Evolutionary conservation across 768 basidiomycete genomes (phyloP).

Genomic region (Kwoniella newhampshirensis): DNA sequence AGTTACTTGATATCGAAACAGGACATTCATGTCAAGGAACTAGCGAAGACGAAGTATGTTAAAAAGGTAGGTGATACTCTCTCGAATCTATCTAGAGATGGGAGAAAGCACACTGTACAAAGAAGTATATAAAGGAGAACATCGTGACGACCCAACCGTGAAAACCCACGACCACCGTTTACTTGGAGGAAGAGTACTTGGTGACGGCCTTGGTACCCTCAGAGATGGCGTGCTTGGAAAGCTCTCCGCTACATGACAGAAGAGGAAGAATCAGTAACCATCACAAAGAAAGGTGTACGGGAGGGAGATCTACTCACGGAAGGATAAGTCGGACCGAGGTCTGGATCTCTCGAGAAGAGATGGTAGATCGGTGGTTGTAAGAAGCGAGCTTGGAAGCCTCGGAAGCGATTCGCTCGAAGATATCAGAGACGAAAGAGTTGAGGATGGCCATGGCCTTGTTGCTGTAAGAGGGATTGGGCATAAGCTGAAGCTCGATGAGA

Average conservation of each 20-base stretch:
- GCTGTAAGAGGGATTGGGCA: conserved; percentile 13
- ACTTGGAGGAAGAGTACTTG: conserved; percentile 59
- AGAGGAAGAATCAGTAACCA: background rate
- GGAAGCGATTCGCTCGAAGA: conserved; percentile 58
- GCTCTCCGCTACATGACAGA: conserved; percentile 63
- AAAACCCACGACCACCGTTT: conserved; percentile 20
- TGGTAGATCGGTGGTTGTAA: conserved; percentile 98
- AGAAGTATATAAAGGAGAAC: conserved; percentile 2
- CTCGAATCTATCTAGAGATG: no score
- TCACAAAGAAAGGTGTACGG: background rate
- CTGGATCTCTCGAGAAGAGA: conserved; percentile 97
- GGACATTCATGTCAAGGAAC: conserved; percentile 30
- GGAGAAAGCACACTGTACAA: background rate
- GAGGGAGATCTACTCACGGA: conserved; percentile 55
- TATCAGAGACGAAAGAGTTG: conserved; percentile 95
- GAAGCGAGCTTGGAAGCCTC: conserved; percentile 73
- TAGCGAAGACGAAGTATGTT: conserved; percentile 26
- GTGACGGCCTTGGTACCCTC: conserved; percentile 78
- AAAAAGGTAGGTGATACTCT: conserved; percentile 9
- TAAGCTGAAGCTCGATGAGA: conserved; percentile 42
- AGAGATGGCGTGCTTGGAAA: conserved; percentile 90
- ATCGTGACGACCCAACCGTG: background rate
- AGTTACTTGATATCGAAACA: conserved; percentile 17
- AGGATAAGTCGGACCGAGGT: conserved; percentile 95
- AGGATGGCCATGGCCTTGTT: conserved; percentile 98